Evolutionary conservation across 805 yeast genomes (phyloP).

Genomic region (Sungouiozyma intestinalis): DNA sequence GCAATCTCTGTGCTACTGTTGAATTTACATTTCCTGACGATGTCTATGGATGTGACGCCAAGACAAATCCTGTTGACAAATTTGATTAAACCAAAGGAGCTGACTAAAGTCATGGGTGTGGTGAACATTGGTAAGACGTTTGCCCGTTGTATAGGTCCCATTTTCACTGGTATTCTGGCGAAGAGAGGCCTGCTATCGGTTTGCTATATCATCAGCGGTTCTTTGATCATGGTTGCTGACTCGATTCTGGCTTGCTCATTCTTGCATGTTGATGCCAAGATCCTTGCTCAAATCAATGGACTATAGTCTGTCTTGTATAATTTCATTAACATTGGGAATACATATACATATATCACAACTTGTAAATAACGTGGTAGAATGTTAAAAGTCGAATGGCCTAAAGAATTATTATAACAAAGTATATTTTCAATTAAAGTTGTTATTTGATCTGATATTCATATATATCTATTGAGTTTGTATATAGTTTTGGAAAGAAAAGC

Average conservation of each 20-base stretch:
- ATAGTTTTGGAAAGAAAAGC: neutral
- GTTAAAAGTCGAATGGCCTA: too few species aligned
- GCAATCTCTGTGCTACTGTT: slow-evolving; percentile 40
- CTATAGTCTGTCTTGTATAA: too few species aligned
- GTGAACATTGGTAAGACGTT: slow-evolving; percentile 81
- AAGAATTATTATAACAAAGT: too few species aligned
- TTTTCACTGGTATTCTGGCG: slow-evolving; percentile 68
- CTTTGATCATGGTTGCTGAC: slow-evolving; percentile 36
- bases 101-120: slow-evolving; percentile 72
- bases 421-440: neutral
- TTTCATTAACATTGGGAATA: neutral
- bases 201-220: slow-evolving; percentile 44
- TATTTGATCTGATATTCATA: neutral
- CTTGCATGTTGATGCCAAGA: slow-evolving; percentile 25
- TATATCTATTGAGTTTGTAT: neutral
- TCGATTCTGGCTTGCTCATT: slow-evolving; percentile 25
- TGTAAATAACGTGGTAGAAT: slow-evolving; percentile 5
- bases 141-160: slow-evolving; percentile 75
- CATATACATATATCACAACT: neutral
- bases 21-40: slow-evolving; percentile 47
- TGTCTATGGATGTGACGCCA: slow-evolving; percentile 88
- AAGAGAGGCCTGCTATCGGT: slow-evolving; percentile 34
- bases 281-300: slow-evolving; percentile 15
- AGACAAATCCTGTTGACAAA: slow-evolving; percentile 71
- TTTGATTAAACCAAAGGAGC: slow-evolving; percentile 48